Percentiles rank a stretch among this genome's conserved stretches.
phyloP scores from a whole-genome alignment of 148 eudicot species.

The Simmondsia chinensis region DNA sequence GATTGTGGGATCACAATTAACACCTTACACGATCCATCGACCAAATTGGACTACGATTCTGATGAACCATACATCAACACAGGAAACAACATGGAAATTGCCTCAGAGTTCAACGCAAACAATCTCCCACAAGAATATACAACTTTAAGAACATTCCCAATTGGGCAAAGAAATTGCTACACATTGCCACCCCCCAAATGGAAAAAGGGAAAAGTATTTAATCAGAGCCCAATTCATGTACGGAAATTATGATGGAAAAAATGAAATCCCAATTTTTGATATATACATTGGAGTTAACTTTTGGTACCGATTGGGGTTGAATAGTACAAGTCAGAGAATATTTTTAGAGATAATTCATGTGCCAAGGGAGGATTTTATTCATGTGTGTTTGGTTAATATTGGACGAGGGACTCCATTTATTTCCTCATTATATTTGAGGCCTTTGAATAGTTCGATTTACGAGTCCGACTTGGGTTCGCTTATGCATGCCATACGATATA shows the following conservation, averaged over 20 bases:
- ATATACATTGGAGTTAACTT: constrained; percentile 8
- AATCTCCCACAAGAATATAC: background rate
- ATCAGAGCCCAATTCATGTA: constrained; percentile 7
- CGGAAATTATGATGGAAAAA: constrained; percentile 8
- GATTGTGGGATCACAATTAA: too few species aligned
- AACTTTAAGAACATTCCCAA: constrained; percentile 11
- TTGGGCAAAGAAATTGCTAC: constrained; percentile 10
- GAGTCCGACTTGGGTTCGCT: constrained; percentile 1
- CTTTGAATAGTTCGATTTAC: constrained; percentile 1
- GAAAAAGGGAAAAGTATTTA: constrained; percentile 1
- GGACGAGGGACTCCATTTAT: constrained; percentile 4
- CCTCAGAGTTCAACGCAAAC: background rate
- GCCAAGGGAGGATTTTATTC: background rate
- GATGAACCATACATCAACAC: constrained; percentile 5
- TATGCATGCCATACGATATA: background rate
- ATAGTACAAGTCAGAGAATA: fast-evolving
- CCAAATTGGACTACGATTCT: too few species aligned
- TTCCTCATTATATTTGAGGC: constrained; percentile 8
- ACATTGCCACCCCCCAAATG: constrained; percentile 4
- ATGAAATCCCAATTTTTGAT: background rate
- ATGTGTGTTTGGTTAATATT: constrained; percentile 8
- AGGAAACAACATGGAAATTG: background rate
- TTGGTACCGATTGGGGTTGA: background rate
- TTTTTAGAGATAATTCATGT: background rate
- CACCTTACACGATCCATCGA: too few species aligned